phyloP scores from a whole-genome alignment of 1,284 basidiomycete species.

The Tremellales sp. region DNA sequence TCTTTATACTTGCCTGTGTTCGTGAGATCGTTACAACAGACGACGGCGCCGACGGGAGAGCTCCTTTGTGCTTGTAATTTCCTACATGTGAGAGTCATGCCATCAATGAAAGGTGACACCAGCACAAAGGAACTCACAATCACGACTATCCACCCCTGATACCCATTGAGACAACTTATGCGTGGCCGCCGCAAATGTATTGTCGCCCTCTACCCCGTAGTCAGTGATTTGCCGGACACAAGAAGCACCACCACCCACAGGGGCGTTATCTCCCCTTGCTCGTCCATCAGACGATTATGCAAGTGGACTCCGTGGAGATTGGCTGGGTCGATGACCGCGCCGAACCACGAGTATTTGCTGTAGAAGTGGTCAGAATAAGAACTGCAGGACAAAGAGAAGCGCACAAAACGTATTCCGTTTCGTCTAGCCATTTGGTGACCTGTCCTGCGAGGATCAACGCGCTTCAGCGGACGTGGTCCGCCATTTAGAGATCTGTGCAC shows the following conservation, averaged over 20 bases:
- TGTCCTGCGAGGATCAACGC: slow-evolving; percentile 19
- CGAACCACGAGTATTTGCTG: slow-evolving; percentile 39
- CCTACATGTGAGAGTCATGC: not conserved
- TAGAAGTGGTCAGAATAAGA: not conserved
- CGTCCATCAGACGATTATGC: slow-evolving; percentile 37
- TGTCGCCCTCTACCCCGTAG: slow-evolving; percentile 21
- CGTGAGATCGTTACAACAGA: not conserved
- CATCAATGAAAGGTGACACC: not conserved
- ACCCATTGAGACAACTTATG: slow-evolving; percentile 1
- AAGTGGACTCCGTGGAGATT: slow-evolving; percentile 37
- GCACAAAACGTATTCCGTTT: slow-evolving; percentile 28
- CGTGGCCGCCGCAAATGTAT: slow-evolving; percentile 31
- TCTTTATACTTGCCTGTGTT: not conserved
- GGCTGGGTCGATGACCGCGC: slow-evolving; percentile 18
- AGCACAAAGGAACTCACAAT: not conserved
- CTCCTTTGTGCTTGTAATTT: not conserved
- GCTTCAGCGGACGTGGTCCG: not conserved
- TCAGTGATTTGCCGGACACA: not conserved
- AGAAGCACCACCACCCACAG: slow-evolving; percentile 18
- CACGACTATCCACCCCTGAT: not conserved
- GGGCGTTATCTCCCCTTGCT: slow-evolving; percentile 28
- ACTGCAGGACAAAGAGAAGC: not conserved
- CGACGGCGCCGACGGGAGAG: not conserved
- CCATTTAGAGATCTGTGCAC: slow-evolving; percentile 1
- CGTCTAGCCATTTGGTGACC: slow-evolving; percentile 36